These are phyloP conservation scores for Solanum stenotomum DNA, from an alignment of 257 asterid genomes.

Conservation along the genomic window DNA sequence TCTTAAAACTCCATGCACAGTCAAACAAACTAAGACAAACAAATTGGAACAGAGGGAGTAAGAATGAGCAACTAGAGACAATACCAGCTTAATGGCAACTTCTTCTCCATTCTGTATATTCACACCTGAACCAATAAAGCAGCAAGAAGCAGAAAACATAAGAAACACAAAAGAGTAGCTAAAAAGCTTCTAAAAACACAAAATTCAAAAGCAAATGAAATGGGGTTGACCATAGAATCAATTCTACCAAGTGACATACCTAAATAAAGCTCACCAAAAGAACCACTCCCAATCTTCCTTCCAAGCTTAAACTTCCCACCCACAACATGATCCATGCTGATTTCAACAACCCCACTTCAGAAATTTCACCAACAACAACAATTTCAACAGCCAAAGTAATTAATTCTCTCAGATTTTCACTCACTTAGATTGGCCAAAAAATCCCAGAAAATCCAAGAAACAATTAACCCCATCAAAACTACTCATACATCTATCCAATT, in stretches of 20 bases:
- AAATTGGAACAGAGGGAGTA: background rate
- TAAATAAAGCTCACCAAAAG: constrained; percentile 92
- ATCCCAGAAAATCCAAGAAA: constrained; percentile 1
- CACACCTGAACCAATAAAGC: constrained; percentile 43
- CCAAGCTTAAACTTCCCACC: constrained; percentile 92
- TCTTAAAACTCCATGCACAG: background rate
- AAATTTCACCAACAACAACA: background rate
- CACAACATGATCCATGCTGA: constrained; percentile 70
- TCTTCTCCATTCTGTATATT: constrained; percentile 87
- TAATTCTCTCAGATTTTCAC: constrained; percentile 2
- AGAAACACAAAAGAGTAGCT: background rate
- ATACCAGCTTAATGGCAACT: constrained; percentile 86
- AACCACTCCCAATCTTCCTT: constrained; percentile 94
- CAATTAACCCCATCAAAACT: constrained; percentile 2
- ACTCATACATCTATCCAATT: background rate
- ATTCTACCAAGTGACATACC: constrained; percentile 28
- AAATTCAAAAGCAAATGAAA: background rate
- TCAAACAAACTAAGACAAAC: background rate
- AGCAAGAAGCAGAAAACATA: background rate
- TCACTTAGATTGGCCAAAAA: background rate
- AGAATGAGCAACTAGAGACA: background rate
- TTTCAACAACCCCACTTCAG: background rate
- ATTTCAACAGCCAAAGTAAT: background rate
- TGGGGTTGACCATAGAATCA: background rate
- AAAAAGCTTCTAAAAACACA: background rate